Conservation (phyloP, 2,329 filamentous ascomycete species). For the Pestalotiopsis sp. region DNA sequence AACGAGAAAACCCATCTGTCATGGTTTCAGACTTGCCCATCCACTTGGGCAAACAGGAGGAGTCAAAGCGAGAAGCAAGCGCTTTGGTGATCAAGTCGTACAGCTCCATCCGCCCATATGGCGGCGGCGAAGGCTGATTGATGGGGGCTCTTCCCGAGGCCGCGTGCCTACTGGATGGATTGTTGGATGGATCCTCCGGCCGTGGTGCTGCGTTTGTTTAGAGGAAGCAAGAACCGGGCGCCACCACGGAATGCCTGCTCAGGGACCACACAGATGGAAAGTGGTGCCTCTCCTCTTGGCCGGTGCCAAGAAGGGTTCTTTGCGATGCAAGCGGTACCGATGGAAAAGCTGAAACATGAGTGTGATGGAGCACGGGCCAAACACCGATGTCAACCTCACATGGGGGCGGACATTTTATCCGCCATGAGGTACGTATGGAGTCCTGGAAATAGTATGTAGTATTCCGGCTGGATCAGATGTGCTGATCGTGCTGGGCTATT, state of each 20-base stretch:
- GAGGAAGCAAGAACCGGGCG: neutral
- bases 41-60: constrained; percentile 9
- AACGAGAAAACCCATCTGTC: constrained; percentile 10
- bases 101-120: neutral
- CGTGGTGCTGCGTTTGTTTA: constrained; percentile 1
- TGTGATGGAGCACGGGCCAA: constrained; percentile 11
- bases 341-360: constrained; percentile 10
- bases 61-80: constrained; percentile 5
- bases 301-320: neutral
- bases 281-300: neutral
- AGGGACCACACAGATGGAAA: constrained; percentile 4
- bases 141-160: neutral
- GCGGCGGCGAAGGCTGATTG: neutral
- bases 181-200: neutral
- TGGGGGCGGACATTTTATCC: constrained; percentile 7
- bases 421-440: neutral
- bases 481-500: neutral
- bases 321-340: constrained; percentile 7
- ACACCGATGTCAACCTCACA: neutral
- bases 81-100: neutral
- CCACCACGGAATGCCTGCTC: neutral
- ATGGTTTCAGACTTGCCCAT: constrained; percentile 11
- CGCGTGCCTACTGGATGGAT: neutral
- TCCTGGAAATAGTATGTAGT: neutral
- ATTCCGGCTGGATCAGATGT: neutral